A percentile compares a stretch with the other conserved stretches of the same genome.
Evolutionary conservation across 1,284 basidiomycete species (phyloP).

Genomic region (Vanrija sp.): DNA sequence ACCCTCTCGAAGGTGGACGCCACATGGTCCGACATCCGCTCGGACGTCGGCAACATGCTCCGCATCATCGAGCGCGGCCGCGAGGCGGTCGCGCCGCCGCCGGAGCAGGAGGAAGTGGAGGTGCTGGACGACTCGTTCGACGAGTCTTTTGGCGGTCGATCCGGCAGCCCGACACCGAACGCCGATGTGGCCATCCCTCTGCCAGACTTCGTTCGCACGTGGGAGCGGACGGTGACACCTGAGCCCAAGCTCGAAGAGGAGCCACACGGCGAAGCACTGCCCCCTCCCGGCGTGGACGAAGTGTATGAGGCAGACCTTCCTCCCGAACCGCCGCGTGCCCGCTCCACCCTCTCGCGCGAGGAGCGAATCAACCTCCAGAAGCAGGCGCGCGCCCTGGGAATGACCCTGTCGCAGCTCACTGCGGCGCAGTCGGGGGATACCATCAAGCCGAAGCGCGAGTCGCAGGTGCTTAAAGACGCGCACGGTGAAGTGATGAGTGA

Average conservation of each 20-base stretch:
- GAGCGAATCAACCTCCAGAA: slow-evolving; percentile 34
- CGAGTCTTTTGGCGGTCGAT: background rate
- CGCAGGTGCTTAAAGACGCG: slow-evolving; percentile 3
- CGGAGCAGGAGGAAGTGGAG: slow-evolving; percentile 3
- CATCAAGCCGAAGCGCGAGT: slow-evolving; percentile 3
- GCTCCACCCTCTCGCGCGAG: slow-evolving; percentile 24
- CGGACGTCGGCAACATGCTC: slow-evolving; percentile 16
- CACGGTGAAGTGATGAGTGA: slow-evolving; percentile 37
- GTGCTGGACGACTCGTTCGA: background rate
- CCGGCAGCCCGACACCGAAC: background rate
- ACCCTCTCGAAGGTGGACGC: background rate
- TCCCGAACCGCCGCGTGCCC: background rate
- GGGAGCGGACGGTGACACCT: slow-evolving; percentile 9
- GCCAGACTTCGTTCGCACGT: slow-evolving; percentile 27
- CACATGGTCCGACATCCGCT: slow-evolving; percentile 14
- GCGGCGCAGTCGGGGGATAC: slow-evolving; percentile 4
- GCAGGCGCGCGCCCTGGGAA: slow-evolving; percentile 29
- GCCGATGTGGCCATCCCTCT: background rate
- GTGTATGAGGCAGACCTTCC: slow-evolving; percentile 27
- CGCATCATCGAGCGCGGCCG: slow-evolving; percentile 17
- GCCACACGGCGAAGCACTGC: slow-evolving; percentile 14
- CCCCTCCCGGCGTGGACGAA: slow-evolving; percentile 32
- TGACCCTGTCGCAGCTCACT: slow-evolving; percentile 23
- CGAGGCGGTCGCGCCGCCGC: slow-evolving; percentile 4
- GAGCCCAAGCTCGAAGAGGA: slow-evolving; percentile 3